Base-by-base conservation (phyloP, 1,284 basidiomycete genomes). In the Tylopilus orsonianus region DNA sequence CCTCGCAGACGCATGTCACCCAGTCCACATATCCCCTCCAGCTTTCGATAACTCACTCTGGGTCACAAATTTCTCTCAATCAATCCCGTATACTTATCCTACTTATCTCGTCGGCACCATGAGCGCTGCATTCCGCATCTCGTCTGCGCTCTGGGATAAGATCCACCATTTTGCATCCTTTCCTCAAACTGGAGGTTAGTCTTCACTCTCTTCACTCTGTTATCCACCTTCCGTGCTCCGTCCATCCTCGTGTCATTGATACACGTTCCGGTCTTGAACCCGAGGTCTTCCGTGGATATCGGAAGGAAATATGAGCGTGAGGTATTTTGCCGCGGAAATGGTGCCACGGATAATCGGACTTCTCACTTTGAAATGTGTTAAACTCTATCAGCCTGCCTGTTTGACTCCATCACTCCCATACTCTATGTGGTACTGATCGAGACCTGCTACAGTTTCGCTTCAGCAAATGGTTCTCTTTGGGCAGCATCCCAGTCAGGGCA, bases 161-260 rank as follows among this genome's bases (percentile, higher is more conserved):
- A 94, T 97, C 50, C 86, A 90, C 70, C 90, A 96, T 65, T 97
- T 93, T 71, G 92, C 93, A 0, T 89, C 88, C 2, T 97, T 97
- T 70, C 92, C 93, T 1, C 92, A 93, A 71, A 93, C 90, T 2
- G 89, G 90, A 47, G 88, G 90, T 90, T 41, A 55, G 81, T 74
- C 33, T 29, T 93, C 88, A 40, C 33, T 30, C 92, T 92, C 41
- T 26, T 24, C 92, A 90, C 66, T 89, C 22, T 3, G 1, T 18
- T 10, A 3, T 24, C 26, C 8, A 5, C 16, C 13, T 36, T 26
- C 35, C 14, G 8, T 27, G 16, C 22, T 10, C 7, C 24, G 8
- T 3, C 1, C 12, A n/a, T 41, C 23, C 20, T 13, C 30, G 22
- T n/a, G n/a, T n/a, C 26, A 14, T 20, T 41, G 10, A 10, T 41